Percentiles rank a stretch among this genome's conserved stretches.
Evolutionary conservation across 2,329 filamentous ascomycete genomes (phyloP).

Genomic region (Metarhizium anisopliae): DNA sequence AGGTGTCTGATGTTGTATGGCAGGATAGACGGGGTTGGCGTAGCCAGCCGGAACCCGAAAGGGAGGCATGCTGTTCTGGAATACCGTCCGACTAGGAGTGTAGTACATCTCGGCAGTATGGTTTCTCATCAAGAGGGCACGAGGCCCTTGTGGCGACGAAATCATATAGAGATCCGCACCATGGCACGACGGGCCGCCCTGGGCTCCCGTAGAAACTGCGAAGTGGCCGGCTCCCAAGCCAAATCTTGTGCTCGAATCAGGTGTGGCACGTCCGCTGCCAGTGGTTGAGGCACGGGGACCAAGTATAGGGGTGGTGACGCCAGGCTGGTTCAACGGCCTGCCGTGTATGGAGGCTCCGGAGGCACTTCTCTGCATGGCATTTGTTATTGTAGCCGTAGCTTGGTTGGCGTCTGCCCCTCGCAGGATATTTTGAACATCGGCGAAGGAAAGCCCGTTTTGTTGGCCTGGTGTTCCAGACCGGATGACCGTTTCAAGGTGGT

Average conservation of each 20-base stretch:
- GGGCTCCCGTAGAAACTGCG: constrained; percentile 12
- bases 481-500: constrained; percentile 26
- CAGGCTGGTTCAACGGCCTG: constrained; percentile 26
- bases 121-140: constrained; percentile 46
- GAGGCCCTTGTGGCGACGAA: constrained; percentile 50
- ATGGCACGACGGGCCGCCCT: constrained; percentile 16
- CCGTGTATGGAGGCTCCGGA: constrained; percentile 34
- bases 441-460: constrained; percentile 26
- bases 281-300: constrained; percentile 26
- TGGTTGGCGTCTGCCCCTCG: constrained; percentile 36
- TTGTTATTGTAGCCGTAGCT: constrained; percentile 37
- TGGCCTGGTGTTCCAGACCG: constrained; percentile 12
- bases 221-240: constrained; percentile 20
- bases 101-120: constrained; percentile 40
- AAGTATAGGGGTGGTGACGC: constrained; percentile 32
- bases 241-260: constrained; percentile 29
- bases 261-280: constrained; percentile 38
- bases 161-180: constrained; percentile 49
- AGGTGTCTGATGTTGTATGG: background rate
- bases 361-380: constrained; percentile 42
- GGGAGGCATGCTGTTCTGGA: constrained; percentile 18
- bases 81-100: constrained; percentile 29
- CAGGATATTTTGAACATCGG: constrained; percentile 37
- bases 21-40: constrained; percentile 5
- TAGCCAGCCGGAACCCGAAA: constrained; percentile 13